Conservation (phyloP, 2,329 filamentous ascomycete genomes). For the Cladosporium sp. region DNA sequence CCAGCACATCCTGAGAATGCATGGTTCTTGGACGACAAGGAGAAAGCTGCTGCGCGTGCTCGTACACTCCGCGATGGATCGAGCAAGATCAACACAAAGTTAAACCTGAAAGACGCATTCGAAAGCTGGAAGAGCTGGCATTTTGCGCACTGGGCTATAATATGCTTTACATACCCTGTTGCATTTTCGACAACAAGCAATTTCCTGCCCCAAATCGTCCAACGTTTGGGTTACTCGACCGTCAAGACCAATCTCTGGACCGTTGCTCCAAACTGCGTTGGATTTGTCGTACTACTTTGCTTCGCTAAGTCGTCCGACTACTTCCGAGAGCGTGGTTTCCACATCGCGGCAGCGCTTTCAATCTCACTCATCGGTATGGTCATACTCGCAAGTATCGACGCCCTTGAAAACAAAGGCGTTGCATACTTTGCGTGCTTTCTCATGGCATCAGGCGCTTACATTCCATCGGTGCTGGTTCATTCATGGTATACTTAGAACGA, state of each 20-base stretch:
- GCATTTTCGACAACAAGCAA: constrained; percentile 49
- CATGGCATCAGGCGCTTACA: constrained; percentile 48
- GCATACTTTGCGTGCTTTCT: constrained; percentile 55
- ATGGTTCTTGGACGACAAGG: constrained; percentile 42
- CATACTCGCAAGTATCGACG: constrained; percentile 47
- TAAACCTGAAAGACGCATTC: constrained; percentile 46
- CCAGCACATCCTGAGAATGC: constrained; percentile 37
- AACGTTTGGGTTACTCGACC: constrained; percentile 45
- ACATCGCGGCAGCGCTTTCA: constrained; percentile 44
- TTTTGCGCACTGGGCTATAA: constrained; percentile 48
- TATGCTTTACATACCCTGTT: constrained; percentile 51
- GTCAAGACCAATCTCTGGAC: constrained; percentile 53
- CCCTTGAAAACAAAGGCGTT: constrained; percentile 43
- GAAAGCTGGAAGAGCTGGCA: constrained; percentile 45
- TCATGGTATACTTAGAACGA: constrained; percentile 38
- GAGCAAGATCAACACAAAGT: constrained; percentile 38
- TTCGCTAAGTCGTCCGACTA: constrained; percentile 49
- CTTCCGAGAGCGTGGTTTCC: constrained; percentile 48
- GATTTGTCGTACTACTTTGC: constrained; percentile 47
- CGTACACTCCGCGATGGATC: constrained; percentile 51
- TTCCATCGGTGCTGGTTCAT: constrained; percentile 50
- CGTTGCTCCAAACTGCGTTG: constrained; percentile 51
- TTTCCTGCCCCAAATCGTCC: constrained; percentile 52
- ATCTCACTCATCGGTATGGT: constrained; percentile 48
- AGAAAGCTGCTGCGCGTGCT: constrained; percentile 43